Conservation (phyloP, 1,284 basidiomycete genomes). For the Phenoliferia sp. region DNA sequence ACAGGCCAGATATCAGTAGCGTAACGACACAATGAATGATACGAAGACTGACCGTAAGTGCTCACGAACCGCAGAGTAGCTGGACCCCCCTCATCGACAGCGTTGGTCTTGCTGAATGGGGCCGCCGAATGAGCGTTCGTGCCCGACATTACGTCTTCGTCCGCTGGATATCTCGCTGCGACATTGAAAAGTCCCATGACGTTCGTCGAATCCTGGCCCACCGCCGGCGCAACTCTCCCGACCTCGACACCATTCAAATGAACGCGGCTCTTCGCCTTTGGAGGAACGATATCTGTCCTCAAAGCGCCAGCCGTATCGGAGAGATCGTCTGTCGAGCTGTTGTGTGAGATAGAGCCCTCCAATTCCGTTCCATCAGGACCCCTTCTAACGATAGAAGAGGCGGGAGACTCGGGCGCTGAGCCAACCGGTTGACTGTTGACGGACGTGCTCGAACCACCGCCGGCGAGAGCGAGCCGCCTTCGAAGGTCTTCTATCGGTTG, state of each 20-base stretch:
- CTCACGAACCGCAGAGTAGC: constrained; percentile 28
- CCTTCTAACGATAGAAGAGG: not conserved
- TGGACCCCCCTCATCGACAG: not conserved
- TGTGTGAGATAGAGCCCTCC: constrained; percentile 19
- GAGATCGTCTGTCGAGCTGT: constrained; percentile 17
- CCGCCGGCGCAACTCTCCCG: constrained; percentile 27
- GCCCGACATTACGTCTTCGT: constrained; percentile 5
- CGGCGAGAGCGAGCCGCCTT: constrained; percentile 49
- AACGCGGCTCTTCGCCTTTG: constrained; percentile 21
- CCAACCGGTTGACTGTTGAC: constrained; percentile 12
- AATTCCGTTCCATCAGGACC: constrained; percentile 16
- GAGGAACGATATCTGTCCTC: not conserved
- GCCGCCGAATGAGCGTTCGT: not conserved
- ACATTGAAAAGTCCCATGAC: constrained; percentile 35
- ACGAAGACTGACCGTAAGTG: constrained; percentile 61
- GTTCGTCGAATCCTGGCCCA: constrained; percentile 32
- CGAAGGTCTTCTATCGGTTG: constrained; percentile 58
- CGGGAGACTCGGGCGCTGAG: not conserved
- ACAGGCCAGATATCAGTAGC: not conserved
- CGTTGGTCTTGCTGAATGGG: not conserved
- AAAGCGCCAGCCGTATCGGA: constrained; percentile 13
- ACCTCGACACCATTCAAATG: constrained; percentile 33
- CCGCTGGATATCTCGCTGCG: constrained; percentile 20
- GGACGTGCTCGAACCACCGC: constrained; percentile 17
- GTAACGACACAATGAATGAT: not conserved